Evolutionary conservation across 495 filamentous ascomycete genomes (phyloP), one percentile per base, ranked within the genome.

Genomic region (Paragyromitra xinjiangensis): DNA sequence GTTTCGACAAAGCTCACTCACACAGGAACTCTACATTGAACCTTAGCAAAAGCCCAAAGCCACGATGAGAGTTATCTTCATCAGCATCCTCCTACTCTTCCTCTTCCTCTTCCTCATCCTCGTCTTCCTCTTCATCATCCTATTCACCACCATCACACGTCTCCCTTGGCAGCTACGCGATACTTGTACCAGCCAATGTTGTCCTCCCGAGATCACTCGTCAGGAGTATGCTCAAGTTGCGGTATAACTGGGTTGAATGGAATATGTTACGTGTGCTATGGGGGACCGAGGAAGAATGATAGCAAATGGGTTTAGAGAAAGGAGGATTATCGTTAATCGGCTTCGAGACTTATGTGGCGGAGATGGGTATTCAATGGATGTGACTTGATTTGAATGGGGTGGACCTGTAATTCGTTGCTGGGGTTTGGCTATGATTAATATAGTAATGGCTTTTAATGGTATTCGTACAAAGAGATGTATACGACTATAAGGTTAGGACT

Each of bases 131-230:
- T 76, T 76, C 59, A 24, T 73, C 6, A 26, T 73, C 3, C 45
- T 76, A 19, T 58, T 59, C 5, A 73, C 68, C n/a, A 65, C 39
- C 5, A 55, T 76, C 29, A 76, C 73, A 40, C 68, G 68, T 3
- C 26, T 76, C n/a, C 73, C 73, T 11, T 65, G 73, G 73, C 59
- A 65, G 59, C 59, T 76, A 22, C 50, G n/a, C 3, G 24, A 45
- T 1, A 48, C 71, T 12, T 69, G 70, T 19, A 29, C 62, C 37
- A 58, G n/a, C 40, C 50, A 50, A 8, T 6, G 42, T 3, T 37
- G 29, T 6, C 64, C 51, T 9, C 51, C 50, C 4, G 51, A 67
- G 16, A 16, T 16, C 63, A 3, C n/a, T 68, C 40, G 29, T 8
- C 64, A 69, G 50, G 63, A 39, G 9, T 58, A 53, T 56, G 51